Conservation (phyloP, 768 basidiomycete species). For the Panus rudis region DNA sequence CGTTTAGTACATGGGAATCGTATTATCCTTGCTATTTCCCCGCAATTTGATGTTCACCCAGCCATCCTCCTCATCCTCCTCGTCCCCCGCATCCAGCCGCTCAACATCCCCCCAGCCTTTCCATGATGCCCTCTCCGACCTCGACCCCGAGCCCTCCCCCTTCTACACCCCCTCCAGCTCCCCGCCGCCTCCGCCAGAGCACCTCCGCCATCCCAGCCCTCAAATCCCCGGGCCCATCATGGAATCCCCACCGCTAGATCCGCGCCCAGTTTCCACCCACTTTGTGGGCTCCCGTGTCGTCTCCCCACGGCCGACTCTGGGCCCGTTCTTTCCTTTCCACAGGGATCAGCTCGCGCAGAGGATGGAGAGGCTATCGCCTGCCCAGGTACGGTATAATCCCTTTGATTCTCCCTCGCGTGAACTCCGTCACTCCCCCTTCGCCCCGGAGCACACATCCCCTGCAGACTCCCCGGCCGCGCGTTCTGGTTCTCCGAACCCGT, state of each 20-base stretch:
- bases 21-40: conserved; percentile 23
- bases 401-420: conserved; percentile 9
- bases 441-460: too few species aligned
- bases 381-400: conserved; percentile 12
- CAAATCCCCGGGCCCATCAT: conserved; percentile 2
- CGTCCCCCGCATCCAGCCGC: conserved; percentile 14
- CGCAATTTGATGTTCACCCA: conserved; percentile 22
- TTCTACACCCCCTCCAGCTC: conserved; percentile 9
- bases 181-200: background rate
- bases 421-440: too few species aligned
- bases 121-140: too few species aligned
- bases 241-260: conserved; percentile 14
- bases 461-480: too few species aligned
- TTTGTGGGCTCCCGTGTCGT: conserved; percentile 19
- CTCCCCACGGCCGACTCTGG: conserved; percentile 18
- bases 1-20: conserved; percentile 23
- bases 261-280: conserved; percentile 16
- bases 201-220: background rate
- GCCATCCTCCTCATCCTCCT: conserved; percentile 12
- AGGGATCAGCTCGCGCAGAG: conserved; percentile 12
- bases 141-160: conserved; percentile 2
- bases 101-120: background rate
- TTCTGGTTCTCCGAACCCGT: too few species aligned
- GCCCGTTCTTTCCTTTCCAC: conserved; percentile 13
- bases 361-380: conserved; percentile 11